These are phyloP conservation scores for Penicillium rolfsii DNA, from an alignment of 2,329 filamentous ascomycete genomes.

Conservation along the genomic window DNA sequence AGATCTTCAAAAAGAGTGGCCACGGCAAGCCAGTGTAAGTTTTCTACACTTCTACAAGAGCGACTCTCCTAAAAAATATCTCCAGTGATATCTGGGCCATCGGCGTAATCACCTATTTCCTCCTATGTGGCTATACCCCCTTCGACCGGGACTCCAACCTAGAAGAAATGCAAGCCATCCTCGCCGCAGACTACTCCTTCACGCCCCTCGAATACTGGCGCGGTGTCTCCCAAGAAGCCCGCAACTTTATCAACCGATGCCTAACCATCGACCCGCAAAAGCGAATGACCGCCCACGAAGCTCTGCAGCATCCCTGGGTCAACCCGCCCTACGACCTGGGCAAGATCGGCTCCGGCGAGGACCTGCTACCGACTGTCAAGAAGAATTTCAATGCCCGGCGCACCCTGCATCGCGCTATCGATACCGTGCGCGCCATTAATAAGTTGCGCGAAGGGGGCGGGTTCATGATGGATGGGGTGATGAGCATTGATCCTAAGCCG, in stretches of 20 bases:
- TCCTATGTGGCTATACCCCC: conserved; percentile 95
- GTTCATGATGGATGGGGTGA: conserved; percentile 65
- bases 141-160: conserved; percentile 97
- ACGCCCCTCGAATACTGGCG: conserved; percentile 96
- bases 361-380: conserved; percentile 67
- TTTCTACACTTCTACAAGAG: background rate
- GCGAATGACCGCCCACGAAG: conserved; percentile 88
- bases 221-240: conserved; percentile 80
- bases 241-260: conserved; percentile 90
- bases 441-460: conserved; percentile 65
- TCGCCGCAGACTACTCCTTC: conserved; percentile 94
- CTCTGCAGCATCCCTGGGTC: conserved; percentile 67
- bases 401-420: conserved; percentile 68
- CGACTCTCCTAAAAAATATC: background rate
- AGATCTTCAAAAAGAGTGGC: conserved; percentile 98
- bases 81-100: conserved; percentile 89
- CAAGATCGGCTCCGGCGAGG: conserved; percentile 48
- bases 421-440: conserved; percentile 70
- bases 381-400: conserved; percentile 71
- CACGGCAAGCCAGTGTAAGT: conserved; percentile 90
- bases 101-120: conserved; percentile 97
- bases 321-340: conserved; percentile 57
- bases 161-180: conserved; percentile 99
- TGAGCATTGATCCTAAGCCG: conserved; percentile 59
- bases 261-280: conserved; percentile 84